Evolutionary conservation across 2,329 filamentous ascomycete species (phyloP).

Genomic region (Orbilia ellipsospora): DNA sequence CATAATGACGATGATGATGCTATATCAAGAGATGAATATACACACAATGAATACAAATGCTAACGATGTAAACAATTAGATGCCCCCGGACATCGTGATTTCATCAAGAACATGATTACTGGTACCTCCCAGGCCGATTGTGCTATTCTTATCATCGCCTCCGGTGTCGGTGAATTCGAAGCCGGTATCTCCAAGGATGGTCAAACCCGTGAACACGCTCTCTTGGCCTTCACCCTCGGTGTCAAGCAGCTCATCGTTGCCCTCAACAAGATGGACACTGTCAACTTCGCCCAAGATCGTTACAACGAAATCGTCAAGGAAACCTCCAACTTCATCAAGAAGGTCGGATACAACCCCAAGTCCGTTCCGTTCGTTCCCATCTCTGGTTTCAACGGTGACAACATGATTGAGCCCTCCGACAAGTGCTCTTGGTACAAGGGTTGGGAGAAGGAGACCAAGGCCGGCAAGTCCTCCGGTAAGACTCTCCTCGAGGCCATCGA

Average conservation of each 20-base stretch:
- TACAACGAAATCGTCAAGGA: conserved; percentile 99
- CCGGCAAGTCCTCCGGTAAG: conserved; percentile 87
- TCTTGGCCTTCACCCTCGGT: conserved; percentile 99
- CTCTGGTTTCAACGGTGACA: conserved; percentile 99
- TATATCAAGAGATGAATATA: too few species aligned
- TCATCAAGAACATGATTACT: conserved; percentile 99
- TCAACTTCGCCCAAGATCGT: conserved; percentile 96
- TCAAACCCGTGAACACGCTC: conserved; percentile 99
- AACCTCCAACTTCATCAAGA: conserved; percentile 99
- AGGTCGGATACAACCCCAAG: conserved; percentile 99
- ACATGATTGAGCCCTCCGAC: conserved; percentile 90
- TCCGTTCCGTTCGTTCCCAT: conserved; percentile 97
- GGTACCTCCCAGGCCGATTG: conserved; percentile 99
- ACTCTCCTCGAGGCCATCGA: conserved; percentile 99
- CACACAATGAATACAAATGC: background rate
- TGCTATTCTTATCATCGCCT: conserved; percentile 99
- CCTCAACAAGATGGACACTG: conserved; percentile 99
- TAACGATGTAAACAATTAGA: conserved; percentile 67
- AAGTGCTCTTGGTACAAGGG: conserved; percentile 99
- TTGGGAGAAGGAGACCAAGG: conserved; percentile 98
- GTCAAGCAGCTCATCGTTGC: conserved; percentile 99
- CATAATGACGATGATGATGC: too few species aligned
- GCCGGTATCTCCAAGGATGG: conserved; percentile 99
- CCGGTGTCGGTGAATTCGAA: conserved; percentile 99
- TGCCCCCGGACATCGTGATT: conserved; percentile 99